Conservation (phyloP, 1,139 yeast species). For the Casaregolazyma suthepensis region DNA sequence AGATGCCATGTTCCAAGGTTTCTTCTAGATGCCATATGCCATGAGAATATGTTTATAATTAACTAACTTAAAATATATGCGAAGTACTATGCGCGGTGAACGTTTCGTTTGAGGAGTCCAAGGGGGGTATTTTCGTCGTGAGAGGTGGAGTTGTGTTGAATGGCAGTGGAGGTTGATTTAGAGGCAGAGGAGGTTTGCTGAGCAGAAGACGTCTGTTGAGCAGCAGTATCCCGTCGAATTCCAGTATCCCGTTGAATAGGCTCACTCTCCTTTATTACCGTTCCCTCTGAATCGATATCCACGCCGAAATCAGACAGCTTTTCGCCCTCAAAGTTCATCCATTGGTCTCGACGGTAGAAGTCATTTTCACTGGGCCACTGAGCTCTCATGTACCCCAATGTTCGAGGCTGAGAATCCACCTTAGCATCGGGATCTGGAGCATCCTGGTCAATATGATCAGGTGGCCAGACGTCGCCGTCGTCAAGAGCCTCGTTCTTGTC, state of each 20-base stretch:
- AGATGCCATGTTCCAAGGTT: background rate
- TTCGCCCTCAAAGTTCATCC: slow-evolving; percentile 83
- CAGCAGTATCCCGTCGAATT: too few relatives aligned
- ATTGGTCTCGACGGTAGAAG: slow-evolving; percentile 41
- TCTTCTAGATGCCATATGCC: background rate
- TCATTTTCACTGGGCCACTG: slow-evolving; percentile 5
- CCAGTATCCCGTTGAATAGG: too few relatives aligned
- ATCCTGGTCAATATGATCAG: slow-evolving; percentile 62
- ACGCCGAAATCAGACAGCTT: slow-evolving; percentile 80
- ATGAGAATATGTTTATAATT: background rate
- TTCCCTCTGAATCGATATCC: slow-evolving; percentile 47
- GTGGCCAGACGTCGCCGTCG: slow-evolving; percentile 70
- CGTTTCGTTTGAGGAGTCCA: slow-evolving; percentile 10
- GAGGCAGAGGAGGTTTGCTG: too few relatives aligned
- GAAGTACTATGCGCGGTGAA: background rate
- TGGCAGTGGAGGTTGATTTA: too few relatives aligned
- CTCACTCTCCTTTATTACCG: background rate
- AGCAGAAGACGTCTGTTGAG: too few relatives aligned
- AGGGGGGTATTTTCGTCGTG: slow-evolving; percentile 18
- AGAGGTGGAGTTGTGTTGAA: too few relatives aligned
- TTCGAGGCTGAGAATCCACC: slow-evolving; percentile 10
- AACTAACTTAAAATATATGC: background rate
- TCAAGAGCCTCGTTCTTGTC: slow-evolving; percentile 46
- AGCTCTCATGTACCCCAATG: slow-evolving; percentile 15
- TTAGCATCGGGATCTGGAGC: slow-evolving; percentile 22